Percentiles rank a stretch among this genome's conserved stretches.
Evolutionary conservation across 2,329 filamentous ascomycete species (phyloP).

Genomic region (Beauveria bassiana): DNA sequence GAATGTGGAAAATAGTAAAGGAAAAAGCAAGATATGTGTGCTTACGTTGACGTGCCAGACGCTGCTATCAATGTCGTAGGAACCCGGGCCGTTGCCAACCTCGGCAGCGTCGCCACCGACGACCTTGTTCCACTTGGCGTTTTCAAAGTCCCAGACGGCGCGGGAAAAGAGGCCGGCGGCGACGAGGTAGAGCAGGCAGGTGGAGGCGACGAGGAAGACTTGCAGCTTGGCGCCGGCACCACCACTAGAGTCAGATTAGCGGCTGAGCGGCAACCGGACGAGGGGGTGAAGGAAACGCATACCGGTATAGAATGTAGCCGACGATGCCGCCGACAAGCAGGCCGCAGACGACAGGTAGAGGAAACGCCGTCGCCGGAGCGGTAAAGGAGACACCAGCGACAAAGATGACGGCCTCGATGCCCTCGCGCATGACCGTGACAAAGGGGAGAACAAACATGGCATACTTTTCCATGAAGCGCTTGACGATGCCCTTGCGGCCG

Average conservation of each 20-base stretch:
- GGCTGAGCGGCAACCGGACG: neutral
- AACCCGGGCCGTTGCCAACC: conserved; percentile 55
- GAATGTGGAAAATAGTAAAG: conserved; percentile 8
- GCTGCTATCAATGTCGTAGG: conserved; percentile 68
- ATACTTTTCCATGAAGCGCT: conserved; percentile 66
- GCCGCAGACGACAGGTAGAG: conserved; percentile 67
- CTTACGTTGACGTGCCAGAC: conserved; percentile 77
- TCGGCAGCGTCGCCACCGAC: conserved; percentile 50
- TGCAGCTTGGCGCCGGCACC: conserved; percentile 44
- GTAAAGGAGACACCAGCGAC: conserved; percentile 76
- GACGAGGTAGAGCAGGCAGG: conserved; percentile 77
- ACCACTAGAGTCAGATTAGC: conserved; percentile 23
- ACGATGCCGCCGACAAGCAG: conserved; percentile 58
- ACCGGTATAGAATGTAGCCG: conserved; percentile 74
- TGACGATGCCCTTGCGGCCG: conserved; percentile 38
- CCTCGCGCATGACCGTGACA: conserved; percentile 79
- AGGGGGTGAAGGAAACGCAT: conserved; percentile 26
- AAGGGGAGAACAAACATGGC: conserved; percentile 83
- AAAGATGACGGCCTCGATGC: conserved; percentile 79
- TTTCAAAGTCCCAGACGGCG: conserved; percentile 67
- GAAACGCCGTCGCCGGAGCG: conserved; percentile 67
- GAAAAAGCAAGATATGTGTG: conserved; percentile 13
- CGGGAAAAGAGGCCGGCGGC: conserved; percentile 75
- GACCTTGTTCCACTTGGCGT: conserved; percentile 58
- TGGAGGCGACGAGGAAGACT: conserved; percentile 72